Evolutionary conservation across 164 flowering plant genomes (phyloP).

Genomic region (Kalanchoe fedtschenkoi): DNA sequence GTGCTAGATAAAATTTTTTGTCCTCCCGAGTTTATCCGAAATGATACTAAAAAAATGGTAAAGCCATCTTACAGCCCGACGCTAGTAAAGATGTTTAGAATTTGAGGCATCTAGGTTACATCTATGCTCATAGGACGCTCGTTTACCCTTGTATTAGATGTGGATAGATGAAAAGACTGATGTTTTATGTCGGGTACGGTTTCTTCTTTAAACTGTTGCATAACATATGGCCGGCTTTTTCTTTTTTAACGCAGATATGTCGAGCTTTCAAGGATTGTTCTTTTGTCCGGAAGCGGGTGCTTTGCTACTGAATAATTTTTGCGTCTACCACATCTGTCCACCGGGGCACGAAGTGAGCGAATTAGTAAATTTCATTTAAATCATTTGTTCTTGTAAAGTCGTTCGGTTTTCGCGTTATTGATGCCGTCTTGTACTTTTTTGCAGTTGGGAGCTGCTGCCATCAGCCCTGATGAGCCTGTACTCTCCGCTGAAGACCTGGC

Average conservation of each 20-base stretch:
- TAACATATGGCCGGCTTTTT: neutral
- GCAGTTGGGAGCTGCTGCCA: slow-evolving; percentile 64
- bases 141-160: neutral
- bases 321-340: slow-evolving; percentile 78
- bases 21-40: no score
- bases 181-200: no score
- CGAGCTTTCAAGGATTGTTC: slow-evolving; percentile 83
- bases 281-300: slow-evolving; percentile 81
- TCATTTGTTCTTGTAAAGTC: slow-evolving; percentile 2
- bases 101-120: no score
- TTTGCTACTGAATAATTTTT: slow-evolving; percentile 73
- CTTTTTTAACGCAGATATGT: slow-evolving; percentile 32
- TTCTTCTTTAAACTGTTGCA: neutral
- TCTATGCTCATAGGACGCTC: no score
- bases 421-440: slow-evolving; percentile 15
- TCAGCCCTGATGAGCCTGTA: slow-evolving; percentile 32
- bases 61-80: no score
- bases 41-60: no score
- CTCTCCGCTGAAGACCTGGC: slow-evolving; percentile 56
- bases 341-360: slow-evolving; percentile 63
- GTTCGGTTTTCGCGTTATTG: slow-evolving; percentile 10
- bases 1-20: no score
- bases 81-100: no score
- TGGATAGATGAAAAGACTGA: neutral
- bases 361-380: slow-evolving; percentile 1